Percentiles rank a stretch among this genome's conserved stretches.
These are phyloP conservation scores for Borovskyia barvae DNA, from an alignment of 208 protist species.

Conservation along the genomic window DNA sequence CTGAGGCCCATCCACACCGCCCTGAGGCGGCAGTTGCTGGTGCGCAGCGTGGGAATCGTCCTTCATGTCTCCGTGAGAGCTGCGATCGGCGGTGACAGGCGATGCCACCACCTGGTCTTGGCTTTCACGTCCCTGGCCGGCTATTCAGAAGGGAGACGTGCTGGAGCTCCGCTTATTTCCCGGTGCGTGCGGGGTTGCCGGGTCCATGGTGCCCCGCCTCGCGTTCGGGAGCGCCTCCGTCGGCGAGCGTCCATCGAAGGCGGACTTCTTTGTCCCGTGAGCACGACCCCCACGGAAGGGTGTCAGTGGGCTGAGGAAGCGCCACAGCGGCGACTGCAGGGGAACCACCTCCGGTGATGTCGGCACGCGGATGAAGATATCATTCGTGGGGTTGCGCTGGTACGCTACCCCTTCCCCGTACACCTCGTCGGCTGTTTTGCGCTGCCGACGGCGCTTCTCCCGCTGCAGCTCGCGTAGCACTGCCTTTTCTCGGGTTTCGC, in stretches of 20 bases:
- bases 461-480: slow-evolving; percentile 30
- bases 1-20: no score
- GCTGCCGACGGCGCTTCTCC: slow-evolving; percentile 16
- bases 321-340: slow-evolving; percentile 8
- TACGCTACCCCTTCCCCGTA: slow-evolving; percentile 28
- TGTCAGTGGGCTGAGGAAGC: slow-evolving; percentile 15
- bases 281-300: slow-evolving; percentile 1
- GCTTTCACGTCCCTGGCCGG: slow-evolving; percentile 13
- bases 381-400: slow-evolving; percentile 22
- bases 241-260: slow-evolving; percentile 5
- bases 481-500: slow-evolving; percentile 12
- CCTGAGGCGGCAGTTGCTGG: no score
- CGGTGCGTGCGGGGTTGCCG: no score
- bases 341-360: background rate
- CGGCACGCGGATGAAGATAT: background rate
- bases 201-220: no score
- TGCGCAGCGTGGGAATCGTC: no score
- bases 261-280: slow-evolving; percentile 4
- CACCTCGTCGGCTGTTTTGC: slow-evolving; percentile 39
- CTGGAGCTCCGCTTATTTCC: background rate
- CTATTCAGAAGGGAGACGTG: slow-evolving; percentile 20
- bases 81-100: background rate
- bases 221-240: background rate
- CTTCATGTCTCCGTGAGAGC: slow-evolving; percentile 10
- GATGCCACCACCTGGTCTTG: background rate